Base-by-base conservation (phyloP, 1,284 basidiomycete species). In the Ganoderma lingzhi region DNA sequence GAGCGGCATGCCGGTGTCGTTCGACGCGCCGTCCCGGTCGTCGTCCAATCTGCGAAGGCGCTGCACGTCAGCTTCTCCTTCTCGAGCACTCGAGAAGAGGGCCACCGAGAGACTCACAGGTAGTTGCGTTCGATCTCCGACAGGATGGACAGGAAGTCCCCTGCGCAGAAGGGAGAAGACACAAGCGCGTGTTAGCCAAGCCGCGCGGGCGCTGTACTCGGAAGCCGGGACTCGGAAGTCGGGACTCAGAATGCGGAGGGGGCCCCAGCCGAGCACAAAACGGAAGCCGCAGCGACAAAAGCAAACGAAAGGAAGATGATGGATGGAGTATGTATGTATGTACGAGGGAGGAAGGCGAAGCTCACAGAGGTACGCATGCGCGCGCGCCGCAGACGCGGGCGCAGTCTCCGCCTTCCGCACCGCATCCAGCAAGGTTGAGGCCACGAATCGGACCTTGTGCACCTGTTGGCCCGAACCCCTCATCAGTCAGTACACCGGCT, bases 121-220 rank as follows among this genome's bases (percentile, higher is more conserved):
- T 94, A 94, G 80, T 94, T 94, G 73, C 92, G 83, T 76, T 96
- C 95, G 74, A 96, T 95, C 80, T 96, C 95, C 28, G 92, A 93
- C 48, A 96, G 80, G 74, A 96, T 95, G 60, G 92, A 93, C 48
- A 96, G 82, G 81, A 96, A 96, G 84, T 96, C 94, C 93, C 93
- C 93, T 95, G 77, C 39, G 39, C 39, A 30, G 39, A 61, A 62
- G 63, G 39, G 10, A 67, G 35, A 44, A 55, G 28, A 32, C 28
- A 17, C 15, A 30, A 45, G 65, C 66, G 44, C 62, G 32, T 19
- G 55, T 56, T 64, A 44, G 67, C 56, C 45, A 63, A 39, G 62
- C 44, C 35, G 45, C 62, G 9, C 44, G 62, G 62, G n/a, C 14
- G 45, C 30, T 51, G 19, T 45, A 63, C 61, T 17, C 28, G 58